Conservation (phyloP, 768 basidiomycete genomes). For the Rossbeevera mucosa region DNA sequence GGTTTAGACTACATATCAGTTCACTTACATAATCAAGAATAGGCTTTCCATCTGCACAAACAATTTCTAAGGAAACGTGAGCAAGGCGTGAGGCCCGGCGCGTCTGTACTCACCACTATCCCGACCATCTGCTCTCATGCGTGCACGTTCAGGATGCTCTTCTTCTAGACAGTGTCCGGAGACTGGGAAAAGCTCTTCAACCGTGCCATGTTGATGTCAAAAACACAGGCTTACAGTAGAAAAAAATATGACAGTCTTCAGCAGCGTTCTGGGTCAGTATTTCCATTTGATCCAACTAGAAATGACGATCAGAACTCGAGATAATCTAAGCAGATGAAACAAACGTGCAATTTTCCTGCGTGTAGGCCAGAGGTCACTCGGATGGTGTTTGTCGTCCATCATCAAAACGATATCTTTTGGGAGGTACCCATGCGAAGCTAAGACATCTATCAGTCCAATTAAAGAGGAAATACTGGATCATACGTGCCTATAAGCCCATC, state of each 20-base stretch:
- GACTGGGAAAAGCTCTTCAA: not conserved
- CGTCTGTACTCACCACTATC: conserved; percentile 39
- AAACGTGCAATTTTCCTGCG: not conserved
- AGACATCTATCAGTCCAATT: not conserved
- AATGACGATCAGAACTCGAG: not conserved
- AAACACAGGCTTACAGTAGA: conserved; percentile 43
- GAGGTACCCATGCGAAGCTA: not conserved
- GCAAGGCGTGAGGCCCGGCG: not conserved
- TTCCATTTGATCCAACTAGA: conserved; percentile 36
- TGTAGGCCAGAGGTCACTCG: not conserved
- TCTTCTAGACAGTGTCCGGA: conserved; percentile 20
- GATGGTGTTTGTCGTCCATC: not conserved
- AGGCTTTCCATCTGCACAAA: conserved; percentile 14
- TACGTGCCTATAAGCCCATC: not conserved
- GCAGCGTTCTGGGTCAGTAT: conserved; percentile 39
- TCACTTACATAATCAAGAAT: conserved; percentile 22
- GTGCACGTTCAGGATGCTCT: conserved; percentile 22
- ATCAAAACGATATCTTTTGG: not conserved
- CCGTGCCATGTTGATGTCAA: not conserved
- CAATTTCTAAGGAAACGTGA: conserved; percentile 15
- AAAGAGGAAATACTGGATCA: not conserved
- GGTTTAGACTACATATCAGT: too few species aligned
- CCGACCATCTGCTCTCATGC: conserved; percentile 40
- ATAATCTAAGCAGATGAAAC: not conserved
- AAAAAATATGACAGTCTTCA: conserved; percentile 46